Percentiles rank a stretch among this genome's conserved stretches.
These are phyloP conservation scores for Pinus tabuliformis DNA, from an alignment of 75 land plant genomes.

Conservation along the genomic window DNA sequence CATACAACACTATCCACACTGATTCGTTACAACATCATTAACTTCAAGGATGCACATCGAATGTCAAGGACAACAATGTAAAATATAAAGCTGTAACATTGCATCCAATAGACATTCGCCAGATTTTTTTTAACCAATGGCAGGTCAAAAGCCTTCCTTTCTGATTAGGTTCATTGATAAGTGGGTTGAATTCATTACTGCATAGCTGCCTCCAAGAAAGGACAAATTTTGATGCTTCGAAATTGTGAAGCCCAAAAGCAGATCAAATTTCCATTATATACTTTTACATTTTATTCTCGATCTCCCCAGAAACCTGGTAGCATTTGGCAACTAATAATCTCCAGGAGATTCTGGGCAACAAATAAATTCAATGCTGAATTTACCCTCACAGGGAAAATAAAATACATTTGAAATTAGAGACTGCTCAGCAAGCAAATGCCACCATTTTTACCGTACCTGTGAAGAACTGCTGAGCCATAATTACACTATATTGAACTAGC, in stretches of 20 bases:
- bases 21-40: neutral
- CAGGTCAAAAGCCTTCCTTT: neutral
- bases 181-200: neutral
- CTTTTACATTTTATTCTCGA: constrained; percentile 9
- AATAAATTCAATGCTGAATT: constrained; percentile 8
- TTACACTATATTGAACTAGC: neutral
- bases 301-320: constrained; percentile 7
- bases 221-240: neutral
- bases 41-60: neutral
- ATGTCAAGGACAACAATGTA: neutral
- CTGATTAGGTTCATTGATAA: neutral
- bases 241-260: constrained; percentile 7
- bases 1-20: neutral
- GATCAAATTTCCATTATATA: constrained; percentile 1
- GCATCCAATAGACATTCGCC: neutral
- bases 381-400: neutral
- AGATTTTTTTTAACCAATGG: neutral
- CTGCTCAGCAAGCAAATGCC: neutral
- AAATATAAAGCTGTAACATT: neutral
- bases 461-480: neutral
- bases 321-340: neutral
- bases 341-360: constrained; percentile 2
- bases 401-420: constrained; percentile 1
- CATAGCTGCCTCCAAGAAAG: neutral
- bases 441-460: neutral